These are phyloP conservation scores for Penicillium psychrofluorescens DNA, from an alignment of 495 filamentous ascomycete genomes.

Conservation along the genomic window DNA sequence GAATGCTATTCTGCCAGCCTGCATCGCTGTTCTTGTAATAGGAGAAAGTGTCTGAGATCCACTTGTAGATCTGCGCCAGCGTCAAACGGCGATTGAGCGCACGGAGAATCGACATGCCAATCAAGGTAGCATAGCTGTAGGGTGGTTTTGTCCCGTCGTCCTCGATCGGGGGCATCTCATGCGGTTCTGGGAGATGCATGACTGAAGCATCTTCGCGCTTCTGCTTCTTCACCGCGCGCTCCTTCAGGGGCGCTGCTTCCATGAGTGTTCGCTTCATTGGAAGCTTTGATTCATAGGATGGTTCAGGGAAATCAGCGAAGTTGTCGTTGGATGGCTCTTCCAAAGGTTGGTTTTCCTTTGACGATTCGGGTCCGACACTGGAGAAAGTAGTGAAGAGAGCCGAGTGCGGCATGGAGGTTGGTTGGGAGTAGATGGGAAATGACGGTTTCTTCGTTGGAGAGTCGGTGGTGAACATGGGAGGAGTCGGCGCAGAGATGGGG, in stretches of 20 bases:
- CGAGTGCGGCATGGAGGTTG: slow-evolving; percentile 51
- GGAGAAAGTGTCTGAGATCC: slow-evolving; percentile 90
- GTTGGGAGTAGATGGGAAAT: slow-evolving; percentile 28
- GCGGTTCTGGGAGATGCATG: slow-evolving; percentile 57
- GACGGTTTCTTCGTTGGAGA: slow-evolving; percentile 74
- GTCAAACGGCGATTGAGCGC: slow-evolving; percentile 79
- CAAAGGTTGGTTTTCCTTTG: slow-evolving; percentile 61
- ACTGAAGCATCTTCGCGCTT: slow-evolving; percentile 39
- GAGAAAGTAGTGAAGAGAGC: slow-evolving; percentile 59
- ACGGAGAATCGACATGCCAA: slow-evolving; percentile 93
- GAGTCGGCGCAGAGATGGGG: slow-evolving; percentile 64
- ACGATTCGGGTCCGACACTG: slow-evolving; percentile 29
- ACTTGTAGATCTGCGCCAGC: slow-evolving; percentile 96
- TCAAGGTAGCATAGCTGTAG: slow-evolving; percentile 91
- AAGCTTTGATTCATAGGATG: slow-evolving; percentile 52
- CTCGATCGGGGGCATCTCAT: slow-evolving; percentile 69
- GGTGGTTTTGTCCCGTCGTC: slow-evolving; percentile 87
- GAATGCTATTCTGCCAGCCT: slow-evolving; percentile 98
- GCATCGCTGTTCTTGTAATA: slow-evolving; percentile 78
- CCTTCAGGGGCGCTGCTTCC: slow-evolving; percentile 69
- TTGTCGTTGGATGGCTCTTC: slow-evolving; percentile 42
- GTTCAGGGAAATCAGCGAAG: slow-evolving; percentile 46
- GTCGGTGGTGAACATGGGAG: slow-evolving; percentile 65
- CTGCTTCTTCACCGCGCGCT: slow-evolving; percentile 59
- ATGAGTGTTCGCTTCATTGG: slow-evolving; percentile 60